Evolutionary conservation across 495 filamentous ascomycete genomes (phyloP).

Genomic region (Tuber borchii): DNA sequence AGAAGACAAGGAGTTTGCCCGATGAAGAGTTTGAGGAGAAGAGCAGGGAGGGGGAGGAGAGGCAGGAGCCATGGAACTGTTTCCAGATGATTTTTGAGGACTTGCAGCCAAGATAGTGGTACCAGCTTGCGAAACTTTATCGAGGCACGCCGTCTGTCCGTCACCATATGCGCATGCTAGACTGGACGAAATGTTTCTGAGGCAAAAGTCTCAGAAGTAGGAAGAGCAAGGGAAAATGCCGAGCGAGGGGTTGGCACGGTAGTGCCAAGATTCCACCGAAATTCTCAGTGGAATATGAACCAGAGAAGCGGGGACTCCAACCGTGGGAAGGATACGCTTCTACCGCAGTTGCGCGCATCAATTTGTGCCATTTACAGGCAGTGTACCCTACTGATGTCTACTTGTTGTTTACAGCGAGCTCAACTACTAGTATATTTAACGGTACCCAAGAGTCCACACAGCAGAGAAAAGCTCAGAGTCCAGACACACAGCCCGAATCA

Average conservation of each 20-base stretch:
- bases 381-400: no score
- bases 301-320: not conserved
- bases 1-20: conserved; percentile 10
- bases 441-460: no score
- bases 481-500: not conserved
- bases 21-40: not conserved
- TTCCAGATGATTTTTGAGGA: not conserved
- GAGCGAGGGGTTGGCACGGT: not conserved
- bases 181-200: not conserved
- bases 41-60: no score
- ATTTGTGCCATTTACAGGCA: not conserved
- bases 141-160: not conserved
- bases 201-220: not conserved
- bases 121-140: not conserved
- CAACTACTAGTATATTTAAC: no score
- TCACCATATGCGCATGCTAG: not conserved
- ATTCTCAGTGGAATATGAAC: not conserved
- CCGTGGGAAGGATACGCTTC: not conserved
- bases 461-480: not conserved
- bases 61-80: no score
- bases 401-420: no score
- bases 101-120: not conserved
- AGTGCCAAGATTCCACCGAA: not conserved
- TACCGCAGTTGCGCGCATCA: not conserved
- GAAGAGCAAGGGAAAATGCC: not conserved